These are phyloP conservation scores for Candida palmyrensis DNA, from an alignment of 805 yeast genomes.

Conservation along the genomic window DNA sequence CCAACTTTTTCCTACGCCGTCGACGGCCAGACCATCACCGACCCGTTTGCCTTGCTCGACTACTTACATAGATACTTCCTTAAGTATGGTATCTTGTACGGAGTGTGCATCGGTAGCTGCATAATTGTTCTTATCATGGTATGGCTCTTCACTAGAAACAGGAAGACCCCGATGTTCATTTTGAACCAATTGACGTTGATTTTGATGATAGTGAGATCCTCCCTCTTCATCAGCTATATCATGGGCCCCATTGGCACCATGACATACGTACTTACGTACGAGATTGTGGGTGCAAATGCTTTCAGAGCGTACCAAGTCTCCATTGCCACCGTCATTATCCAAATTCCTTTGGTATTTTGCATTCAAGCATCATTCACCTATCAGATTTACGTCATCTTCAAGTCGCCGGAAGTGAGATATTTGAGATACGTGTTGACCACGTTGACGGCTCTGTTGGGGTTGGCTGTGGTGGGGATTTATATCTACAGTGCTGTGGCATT, in stretches of 20 bases:
- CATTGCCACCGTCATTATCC: constrained; percentile 59
- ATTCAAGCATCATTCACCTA: constrained; percentile 64
- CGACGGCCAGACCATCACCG: background rate
- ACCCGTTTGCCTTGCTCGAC: constrained; percentile 1
- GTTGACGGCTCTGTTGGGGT: constrained; percentile 40
- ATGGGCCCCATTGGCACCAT: constrained; percentile 48
- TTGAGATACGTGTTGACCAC: constrained; percentile 36
- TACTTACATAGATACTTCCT: background rate
- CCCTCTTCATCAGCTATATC: constrained; percentile 51
- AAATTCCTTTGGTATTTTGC: constrained; percentile 51
- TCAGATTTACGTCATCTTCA: constrained; percentile 70
- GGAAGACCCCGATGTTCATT: constrained; percentile 65
- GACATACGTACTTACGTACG: constrained; percentile 35
- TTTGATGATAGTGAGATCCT: constrained; percentile 54
- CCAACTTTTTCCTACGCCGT: background rate
- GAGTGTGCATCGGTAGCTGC: constrained; percentile 14
- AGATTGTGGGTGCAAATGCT: constrained; percentile 17
- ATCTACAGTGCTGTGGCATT: constrained; percentile 39
- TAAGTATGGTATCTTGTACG: constrained; percentile 11
- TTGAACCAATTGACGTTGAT: constrained; percentile 61
- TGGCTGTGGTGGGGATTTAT: constrained; percentile 56
- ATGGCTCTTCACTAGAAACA: constrained; percentile 30
- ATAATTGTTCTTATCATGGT: constrained; percentile 10
- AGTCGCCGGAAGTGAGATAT: constrained; percentile 44
- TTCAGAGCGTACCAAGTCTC: constrained; percentile 39